These are phyloP conservation scores for Ogataea dorogensis DNA, from an alignment of 805 yeast species.

Conservation along the genomic window DNA sequence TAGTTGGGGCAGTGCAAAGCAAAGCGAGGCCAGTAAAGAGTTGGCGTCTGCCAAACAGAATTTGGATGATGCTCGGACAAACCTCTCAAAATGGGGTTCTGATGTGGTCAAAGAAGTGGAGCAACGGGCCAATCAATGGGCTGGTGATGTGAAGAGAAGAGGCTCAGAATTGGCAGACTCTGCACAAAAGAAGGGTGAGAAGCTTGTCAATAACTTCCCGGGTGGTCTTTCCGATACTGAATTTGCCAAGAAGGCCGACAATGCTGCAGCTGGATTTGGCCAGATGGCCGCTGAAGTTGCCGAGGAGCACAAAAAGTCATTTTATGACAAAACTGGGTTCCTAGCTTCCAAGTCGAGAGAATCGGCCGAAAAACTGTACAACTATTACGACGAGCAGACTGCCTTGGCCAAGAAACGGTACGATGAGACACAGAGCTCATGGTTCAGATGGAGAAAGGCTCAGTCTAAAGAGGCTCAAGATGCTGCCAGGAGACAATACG, in stretches of 20 bases:
- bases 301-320: constrained; percentile 38
- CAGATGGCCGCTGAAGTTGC: constrained; percentile 43
- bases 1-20: constrained; percentile 37
- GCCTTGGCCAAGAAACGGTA: constrained; percentile 27
- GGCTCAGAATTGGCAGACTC: constrained; percentile 15
- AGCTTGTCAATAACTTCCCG: constrained; percentile 21
- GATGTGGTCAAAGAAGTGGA: constrained; percentile 23
- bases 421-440: constrained; percentile 29
- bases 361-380: constrained; percentile 21
- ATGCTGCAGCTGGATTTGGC: constrained; percentile 46
- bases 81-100: constrained; percentile 25
- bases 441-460: constrained; percentile 32
- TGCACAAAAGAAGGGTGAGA: constrained; percentile 18
- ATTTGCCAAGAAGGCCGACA: constrained; percentile 35
- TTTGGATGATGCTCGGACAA: constrained; percentile 34
- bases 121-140: constrained; percentile 10
- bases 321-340: constrained; percentile 23
- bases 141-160: constrained; percentile 12
- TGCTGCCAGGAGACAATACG: constrained; percentile 26
- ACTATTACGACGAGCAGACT: constrained; percentile 27
- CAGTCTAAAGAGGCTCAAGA: constrained; percentile 30
- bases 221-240: constrained; percentile 27
- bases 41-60: constrained; percentile 36
- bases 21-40: constrained; percentile 35
- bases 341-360: constrained; percentile 23